These are phyloP conservation scores for Orbilia quercus DNA, from an alignment of 2,329 filamentous ascomycete genomes.

Conservation along the genomic window DNA sequence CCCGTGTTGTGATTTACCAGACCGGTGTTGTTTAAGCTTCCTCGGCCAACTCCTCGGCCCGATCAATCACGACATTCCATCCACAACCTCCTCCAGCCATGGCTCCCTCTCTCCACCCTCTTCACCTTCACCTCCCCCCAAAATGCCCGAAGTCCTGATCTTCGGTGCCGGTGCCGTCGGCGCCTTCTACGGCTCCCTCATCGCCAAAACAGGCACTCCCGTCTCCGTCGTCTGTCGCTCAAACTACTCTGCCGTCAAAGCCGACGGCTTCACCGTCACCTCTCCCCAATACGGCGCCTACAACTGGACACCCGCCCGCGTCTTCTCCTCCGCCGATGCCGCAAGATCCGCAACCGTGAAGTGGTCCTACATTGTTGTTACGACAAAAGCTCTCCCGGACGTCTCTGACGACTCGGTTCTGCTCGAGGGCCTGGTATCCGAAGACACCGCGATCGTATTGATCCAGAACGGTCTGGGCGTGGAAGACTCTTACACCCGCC, in stretches of 20 bases:
- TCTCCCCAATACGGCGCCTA: constrained; percentile 77
- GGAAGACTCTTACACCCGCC: constrained; percentile 68
- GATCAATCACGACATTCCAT: constrained; percentile 25
- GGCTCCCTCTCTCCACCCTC: constrained; percentile 8
- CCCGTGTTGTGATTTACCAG: too few species aligned
- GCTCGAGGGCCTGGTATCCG: constrained; percentile 53
- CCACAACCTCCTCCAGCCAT: constrained; percentile 6
- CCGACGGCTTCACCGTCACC: constrained; percentile 72
- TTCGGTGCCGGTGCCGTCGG: constrained; percentile 57
- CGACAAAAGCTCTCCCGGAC: constrained; percentile 74
- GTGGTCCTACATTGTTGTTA: constrained; percentile 77
- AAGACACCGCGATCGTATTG: constrained; percentile 69
- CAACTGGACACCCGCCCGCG: constrained; percentile 71
- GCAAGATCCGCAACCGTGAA: constrained; percentile 66
- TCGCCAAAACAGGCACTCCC: constrained; percentile 65
- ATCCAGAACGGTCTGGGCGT: constrained; percentile 73
- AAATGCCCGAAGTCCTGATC: constrained; percentile 45
- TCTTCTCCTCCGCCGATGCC: constrained; percentile 70
- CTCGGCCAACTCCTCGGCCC: too few species aligned
- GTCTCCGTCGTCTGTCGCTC: constrained; percentile 79
- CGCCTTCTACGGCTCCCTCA: constrained; percentile 58
- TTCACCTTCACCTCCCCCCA: background rate
- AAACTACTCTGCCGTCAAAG: constrained; percentile 74
- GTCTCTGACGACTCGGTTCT: constrained; percentile 51
- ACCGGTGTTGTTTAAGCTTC: too few species aligned